Evolutionary conservation across 1,284 basidiomycete genomes (phyloP).

Genomic region (Puccinia coronata): DNA sequence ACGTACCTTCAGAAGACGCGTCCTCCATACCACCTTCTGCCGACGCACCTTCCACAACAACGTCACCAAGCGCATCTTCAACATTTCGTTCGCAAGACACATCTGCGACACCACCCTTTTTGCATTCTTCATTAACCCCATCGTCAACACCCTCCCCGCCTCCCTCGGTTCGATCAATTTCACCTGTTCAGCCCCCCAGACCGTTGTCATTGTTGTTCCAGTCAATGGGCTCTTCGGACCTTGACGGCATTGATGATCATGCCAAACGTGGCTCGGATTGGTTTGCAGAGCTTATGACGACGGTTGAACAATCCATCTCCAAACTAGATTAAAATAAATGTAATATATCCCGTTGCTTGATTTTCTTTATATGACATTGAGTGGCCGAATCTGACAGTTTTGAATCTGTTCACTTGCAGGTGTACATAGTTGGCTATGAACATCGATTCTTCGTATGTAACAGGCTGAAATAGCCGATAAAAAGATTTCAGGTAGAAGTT

Average conservation of each 20-base stretch:
- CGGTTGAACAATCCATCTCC: conserved; percentile 15
- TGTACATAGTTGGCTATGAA: no score
- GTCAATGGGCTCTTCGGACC: neutral
- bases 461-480: no score
- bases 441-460: no score
- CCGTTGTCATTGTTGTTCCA: neutral
- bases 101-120: neutral
- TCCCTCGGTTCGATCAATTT: neutral
- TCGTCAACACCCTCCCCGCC: conserved; percentile 1
- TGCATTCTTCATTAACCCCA: neutral
- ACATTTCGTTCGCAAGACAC: neutral
- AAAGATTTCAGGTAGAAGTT: no score
- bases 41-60: neutral
- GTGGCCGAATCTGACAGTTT: neutral
- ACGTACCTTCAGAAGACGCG: neutral
- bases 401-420: no score
- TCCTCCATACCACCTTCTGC: neutral
- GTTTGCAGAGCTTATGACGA: neutral
- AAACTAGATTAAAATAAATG: conserved; percentile 4
- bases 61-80: neutral
- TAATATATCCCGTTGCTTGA: neutral
- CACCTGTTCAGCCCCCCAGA: neutral
- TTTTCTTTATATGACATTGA: neutral
- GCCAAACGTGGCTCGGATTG: neutral
- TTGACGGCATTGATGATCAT: neutral